These are phyloP conservation scores for Yamadazyma atmosphaerica DNA, from an alignment of 1,139 yeast genomes.

Conservation along the genomic window DNA sequence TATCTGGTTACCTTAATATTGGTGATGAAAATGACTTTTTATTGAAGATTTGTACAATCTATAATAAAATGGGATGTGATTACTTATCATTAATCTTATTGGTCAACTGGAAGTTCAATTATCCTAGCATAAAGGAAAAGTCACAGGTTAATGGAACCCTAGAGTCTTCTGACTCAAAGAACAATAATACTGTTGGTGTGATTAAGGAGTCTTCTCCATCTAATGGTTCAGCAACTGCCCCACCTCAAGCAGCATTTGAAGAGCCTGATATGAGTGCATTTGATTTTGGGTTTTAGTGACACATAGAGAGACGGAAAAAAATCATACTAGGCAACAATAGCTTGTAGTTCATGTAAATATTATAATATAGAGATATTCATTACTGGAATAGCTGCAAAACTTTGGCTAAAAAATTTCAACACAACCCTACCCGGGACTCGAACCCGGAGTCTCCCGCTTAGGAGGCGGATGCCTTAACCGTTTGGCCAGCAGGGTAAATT, in stretches of 20 bases:
- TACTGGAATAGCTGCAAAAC: too few relatives aligned
- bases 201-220: slow-evolving; percentile 6
- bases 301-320: neutral
- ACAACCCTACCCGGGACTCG: slow-evolving; percentile 95
- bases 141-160: neutral
- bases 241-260: slow-evolving; percentile 54
- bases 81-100: slow-evolving; percentile 64
- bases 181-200: slow-evolving; percentile 1
- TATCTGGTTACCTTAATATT: slow-evolving; percentile 2
- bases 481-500: slow-evolving; percentile 79
- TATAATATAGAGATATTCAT: neutral
- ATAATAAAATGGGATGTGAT: slow-evolving; percentile 91
- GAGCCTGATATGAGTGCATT: slow-evolving; percentile 86
- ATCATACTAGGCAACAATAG: neutral
- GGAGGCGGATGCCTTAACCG: slow-evolving; percentile 96
- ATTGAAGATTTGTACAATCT: slow-evolving; percentile 62
- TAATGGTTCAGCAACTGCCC: slow-evolving; percentile 17
- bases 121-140: slow-evolving; percentile 9
- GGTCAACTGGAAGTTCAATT: slow-evolving; percentile 66
- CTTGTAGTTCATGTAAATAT: neutral
- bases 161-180: too few relatives aligned
- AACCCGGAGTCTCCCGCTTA: slow-evolving; percentile 96
- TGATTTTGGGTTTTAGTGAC: slow-evolving; percentile 52
- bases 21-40: slow-evolving; percentile 61
- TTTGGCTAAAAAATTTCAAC: slow-evolving; percentile 15